Evolutionary conservation across 2,329 filamentous ascomycete genomes (phyloP).

Genomic region (Phialocephala sp.): DNA sequence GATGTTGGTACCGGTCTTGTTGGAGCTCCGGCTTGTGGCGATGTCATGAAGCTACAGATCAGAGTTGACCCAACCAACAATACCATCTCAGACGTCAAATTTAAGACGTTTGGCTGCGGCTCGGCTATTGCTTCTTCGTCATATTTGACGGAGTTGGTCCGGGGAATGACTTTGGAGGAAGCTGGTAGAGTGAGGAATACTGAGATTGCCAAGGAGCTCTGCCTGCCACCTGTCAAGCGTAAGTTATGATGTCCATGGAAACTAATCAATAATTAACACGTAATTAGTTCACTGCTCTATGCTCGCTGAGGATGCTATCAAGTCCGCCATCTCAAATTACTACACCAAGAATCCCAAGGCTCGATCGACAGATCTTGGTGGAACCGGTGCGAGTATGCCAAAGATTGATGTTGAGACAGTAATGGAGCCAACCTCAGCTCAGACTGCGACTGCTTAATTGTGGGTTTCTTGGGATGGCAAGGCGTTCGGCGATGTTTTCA

Average conservation of each 20-base stretch:
- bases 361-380: constrained; percentile 75
- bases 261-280: constrained; percentile 36
- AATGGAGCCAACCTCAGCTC: constrained; percentile 45
- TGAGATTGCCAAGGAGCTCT: constrained; percentile 96
- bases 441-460: constrained; percentile 36
- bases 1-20: constrained; percentile 93
- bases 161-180: constrained; percentile 95
- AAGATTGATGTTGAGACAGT: constrained; percentile 66
- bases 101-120: constrained; percentile 97
- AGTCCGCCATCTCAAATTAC: constrained; percentile 89
- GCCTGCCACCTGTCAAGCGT: constrained; percentile 86
- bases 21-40: constrained; percentile 86
- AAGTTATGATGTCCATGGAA: constrained; percentile 48
- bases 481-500: constrained; percentile 22
- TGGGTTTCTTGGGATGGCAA: constrained; percentile 5
- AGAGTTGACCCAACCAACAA: constrained; percentile 87
- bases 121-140: constrained; percentile 93
- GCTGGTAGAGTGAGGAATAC: constrained; percentile 93
- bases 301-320: constrained; percentile 92
- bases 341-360: constrained; percentile 87
- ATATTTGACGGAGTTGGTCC: constrained; percentile 92
- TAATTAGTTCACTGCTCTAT: constrained; percentile 83
- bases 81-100: constrained; percentile 92
- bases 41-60: constrained; percentile 95
- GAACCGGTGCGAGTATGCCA: constrained; percentile 72